Percentiles rank a stretch among this genome's conserved stretches.
These are phyloP conservation scores for Zarea fungicola DNA, from an alignment of 2,329 filamentous ascomycete species.

Conservation along the genomic window DNA sequence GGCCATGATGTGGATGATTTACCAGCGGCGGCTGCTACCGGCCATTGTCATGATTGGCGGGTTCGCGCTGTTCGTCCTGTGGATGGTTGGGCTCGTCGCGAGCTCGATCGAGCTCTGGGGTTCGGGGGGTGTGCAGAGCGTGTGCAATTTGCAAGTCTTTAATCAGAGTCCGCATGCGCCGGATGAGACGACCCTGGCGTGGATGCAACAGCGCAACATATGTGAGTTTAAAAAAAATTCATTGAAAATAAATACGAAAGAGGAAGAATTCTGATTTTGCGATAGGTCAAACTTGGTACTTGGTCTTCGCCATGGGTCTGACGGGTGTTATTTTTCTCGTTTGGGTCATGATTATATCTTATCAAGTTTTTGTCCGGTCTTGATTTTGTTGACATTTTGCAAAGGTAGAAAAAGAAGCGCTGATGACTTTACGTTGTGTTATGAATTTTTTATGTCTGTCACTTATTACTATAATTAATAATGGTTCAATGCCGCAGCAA, in stretches of 20 bases:
- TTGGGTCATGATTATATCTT: conserved; percentile 66
- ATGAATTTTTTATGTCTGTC: too few relatives aligned
- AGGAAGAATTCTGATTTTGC: not conserved
- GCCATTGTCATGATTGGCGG: conserved; percentile 59
- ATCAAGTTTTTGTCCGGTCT: conserved; percentile 54
- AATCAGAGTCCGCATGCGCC: conserved; percentile 44
- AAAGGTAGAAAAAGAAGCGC: too few relatives aligned
- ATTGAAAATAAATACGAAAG: not conserved
- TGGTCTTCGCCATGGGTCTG: conserved; percentile 58
- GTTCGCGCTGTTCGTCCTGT: conserved; percentile 63
- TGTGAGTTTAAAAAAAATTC: conserved; percentile 33
- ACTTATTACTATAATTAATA: not conserved
- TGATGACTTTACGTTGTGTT: too few relatives aligned
- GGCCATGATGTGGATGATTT: conserved; percentile 58
- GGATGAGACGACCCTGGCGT: conserved; percentile 52
- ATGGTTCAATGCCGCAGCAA: too few relatives aligned
- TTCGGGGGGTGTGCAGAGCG: conserved; percentile 50
- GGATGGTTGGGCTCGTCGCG: conserved; percentile 60
- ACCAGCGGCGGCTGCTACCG: conserved; percentile 54
- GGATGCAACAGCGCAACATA: conserved; percentile 61
- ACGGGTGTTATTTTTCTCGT: conserved; percentile 55
- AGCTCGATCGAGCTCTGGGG: conserved; percentile 60
- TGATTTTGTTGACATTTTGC: conserved; percentile 16
- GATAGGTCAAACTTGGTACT: conserved; percentile 58
- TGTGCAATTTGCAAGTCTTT: conserved; percentile 56